Evolutionary conservation across 164 flowering plant species (phyloP), one percentile per base, ranked within the genome.

Genomic region (Buxus sempervirens): DNA sequence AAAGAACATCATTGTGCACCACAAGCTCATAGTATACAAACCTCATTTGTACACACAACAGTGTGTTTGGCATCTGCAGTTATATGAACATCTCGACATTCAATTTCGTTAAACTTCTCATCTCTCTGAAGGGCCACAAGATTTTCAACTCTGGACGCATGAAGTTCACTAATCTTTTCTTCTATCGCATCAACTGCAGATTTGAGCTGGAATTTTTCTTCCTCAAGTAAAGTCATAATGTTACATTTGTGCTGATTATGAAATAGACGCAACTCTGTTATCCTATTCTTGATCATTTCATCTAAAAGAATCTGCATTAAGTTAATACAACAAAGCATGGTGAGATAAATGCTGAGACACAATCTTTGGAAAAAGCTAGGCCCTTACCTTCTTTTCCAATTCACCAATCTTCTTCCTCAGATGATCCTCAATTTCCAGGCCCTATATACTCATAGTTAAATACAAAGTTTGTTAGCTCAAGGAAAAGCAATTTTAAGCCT

Each of bases 361-460:
- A 48, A 58, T 69, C 20, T 42, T 28, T 20, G 20, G 22, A 62
- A 64, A 65, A 7, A 54, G 27, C 5, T 51, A 60, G 63, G 26
- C 16, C 74, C 86, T 82, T 71, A 95, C 99, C 69, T 71, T 82
- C 76, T 80, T 82, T 76, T 92, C 93, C 82, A 88, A 75, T 42
- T 78, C 76, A 27, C 65, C 57, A 58, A 90, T 84, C 64, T 67
- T 86, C 80, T 74, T 83, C 82, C 83, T 90, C 60, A 95, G 77
- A 75, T 88, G 96, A 61, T 85, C 84, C 79, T 95, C 98, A 63
- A 92, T 90, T 73, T 90, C 90, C 84, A 89, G 68, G 21, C 98
- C 97, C 99, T 92, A 71, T 28, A 66, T 21, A 54, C 57, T 65
- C 54, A 61, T 38, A 63, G 67, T 18, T 64, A 45, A 53, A 26